Evolutionary conservation across 208 protist species (phyloP).

Genomic region (Porcisia hertigi): DNA sequence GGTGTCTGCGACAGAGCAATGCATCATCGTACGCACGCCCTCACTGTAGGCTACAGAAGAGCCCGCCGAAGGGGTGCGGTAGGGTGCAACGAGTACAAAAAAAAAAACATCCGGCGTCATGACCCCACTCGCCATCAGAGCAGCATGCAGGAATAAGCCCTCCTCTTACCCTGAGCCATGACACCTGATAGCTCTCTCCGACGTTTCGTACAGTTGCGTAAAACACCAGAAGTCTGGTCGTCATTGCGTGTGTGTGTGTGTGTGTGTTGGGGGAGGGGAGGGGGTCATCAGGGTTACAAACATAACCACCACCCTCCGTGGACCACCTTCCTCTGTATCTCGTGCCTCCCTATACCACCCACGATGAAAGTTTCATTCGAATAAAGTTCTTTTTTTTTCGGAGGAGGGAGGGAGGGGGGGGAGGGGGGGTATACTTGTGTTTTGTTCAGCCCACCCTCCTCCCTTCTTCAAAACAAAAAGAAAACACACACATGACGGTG

Average conservation of each 20-base stretch:
- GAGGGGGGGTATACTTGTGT: neutral
- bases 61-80: neutral
- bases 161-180: neutral
- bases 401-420: neutral
- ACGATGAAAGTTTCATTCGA: too few relatives aligned
- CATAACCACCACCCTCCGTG: neutral
- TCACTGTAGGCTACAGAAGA: neutral
- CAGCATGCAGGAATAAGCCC: neutral
- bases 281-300: neutral
- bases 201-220: neutral
- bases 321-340: neutral
- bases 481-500: neutral
- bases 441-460: neutral
- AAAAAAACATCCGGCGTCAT: neutral
- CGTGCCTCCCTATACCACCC: neutral
- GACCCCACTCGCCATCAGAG: neutral
- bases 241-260: too few relatives aligned
- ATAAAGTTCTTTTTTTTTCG: neutral
- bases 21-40: neutral
- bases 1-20: neutral
- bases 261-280: too few relatives aligned
- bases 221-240: neutral
- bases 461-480: neutral
- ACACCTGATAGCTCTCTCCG: neutral
- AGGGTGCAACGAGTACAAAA: neutral